Evolutionary conservation across 495 filamentous ascomycete genomes (phyloP).

Genomic region (Aspergillus avenaceus): DNA sequence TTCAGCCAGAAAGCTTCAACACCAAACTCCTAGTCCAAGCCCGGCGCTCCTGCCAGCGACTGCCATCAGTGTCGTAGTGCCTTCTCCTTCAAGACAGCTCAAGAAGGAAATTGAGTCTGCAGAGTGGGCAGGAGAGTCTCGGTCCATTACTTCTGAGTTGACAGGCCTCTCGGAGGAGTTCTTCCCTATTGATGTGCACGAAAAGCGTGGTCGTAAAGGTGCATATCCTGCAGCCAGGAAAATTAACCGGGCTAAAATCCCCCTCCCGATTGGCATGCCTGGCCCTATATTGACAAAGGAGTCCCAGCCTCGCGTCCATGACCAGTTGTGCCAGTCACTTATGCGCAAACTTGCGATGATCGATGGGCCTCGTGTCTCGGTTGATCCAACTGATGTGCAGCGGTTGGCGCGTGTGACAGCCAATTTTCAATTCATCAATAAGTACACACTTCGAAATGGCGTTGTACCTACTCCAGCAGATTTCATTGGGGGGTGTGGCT

Average conservation of each 20-base stretch:
- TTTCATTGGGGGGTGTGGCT: slow-evolving; percentile 42
- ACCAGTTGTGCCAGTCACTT: slow-evolving; percentile 14
- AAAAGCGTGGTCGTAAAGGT: slow-evolving; percentile 15
- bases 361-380: slow-evolving; percentile 23
- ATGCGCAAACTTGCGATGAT: slow-evolving; percentile 23
- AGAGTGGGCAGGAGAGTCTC: not conserved
- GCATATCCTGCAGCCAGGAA: slow-evolving; percentile 21
- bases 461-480: slow-evolving; percentile 27
- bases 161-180: slow-evolving; percentile 17
- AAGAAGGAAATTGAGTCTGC: slow-evolving; percentile 12
- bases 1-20: not conserved
- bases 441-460: slow-evolving; percentile 33
- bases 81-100: slow-evolving; percentile 19
- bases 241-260: slow-evolving; percentile 11
- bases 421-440: slow-evolving; percentile 43
- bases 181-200: slow-evolving; percentile 22
- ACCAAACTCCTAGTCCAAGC: slow-evolving; percentile 9
- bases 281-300: slow-evolving; percentile 9
- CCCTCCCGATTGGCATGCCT: slow-evolving; percentile 4
- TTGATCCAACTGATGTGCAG: slow-evolving; percentile 17
- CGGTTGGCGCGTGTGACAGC: slow-evolving; percentile 21
- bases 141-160: not conserved
- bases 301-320: not conserved
- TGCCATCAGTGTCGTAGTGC: slow-evolving; percentile 20
- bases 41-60: not conserved